Evolutionary conservation across 345 rosid genomes (phyloP).

Genomic region (Populus tremula): DNA sequence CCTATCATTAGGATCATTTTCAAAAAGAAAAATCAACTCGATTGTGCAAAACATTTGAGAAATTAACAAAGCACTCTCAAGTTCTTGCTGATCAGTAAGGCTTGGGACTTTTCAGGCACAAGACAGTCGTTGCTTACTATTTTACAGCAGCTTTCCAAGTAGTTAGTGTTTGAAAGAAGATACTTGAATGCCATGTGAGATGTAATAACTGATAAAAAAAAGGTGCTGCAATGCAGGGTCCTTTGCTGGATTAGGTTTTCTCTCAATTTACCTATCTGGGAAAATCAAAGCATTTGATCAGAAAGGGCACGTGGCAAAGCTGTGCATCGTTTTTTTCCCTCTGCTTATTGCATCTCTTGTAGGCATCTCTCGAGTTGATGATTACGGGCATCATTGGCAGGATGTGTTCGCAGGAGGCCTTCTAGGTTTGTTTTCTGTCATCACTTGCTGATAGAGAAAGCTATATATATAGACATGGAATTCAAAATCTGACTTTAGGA

Average conservation of each 20-base stretch:
- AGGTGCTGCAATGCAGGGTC: slow-evolving; percentile 52
- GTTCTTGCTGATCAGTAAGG: neutral
- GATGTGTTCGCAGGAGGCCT: slow-evolving; percentile 80
- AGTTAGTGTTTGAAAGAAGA: neutral
- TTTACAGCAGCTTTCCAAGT: neutral
- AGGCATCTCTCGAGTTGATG: slow-evolving; percentile 77
- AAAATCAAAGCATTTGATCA: slow-evolving; percentile 64
- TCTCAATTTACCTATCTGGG: slow-evolving; percentile 71
- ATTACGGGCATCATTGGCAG: slow-evolving; percentile 90
- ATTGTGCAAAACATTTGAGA: neutral
- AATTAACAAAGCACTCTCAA: neutral
- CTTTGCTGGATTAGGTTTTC: slow-evolving; percentile 73
- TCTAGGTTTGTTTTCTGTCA: slow-evolving; percentile 37
- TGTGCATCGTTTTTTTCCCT: slow-evolving; percentile 62
- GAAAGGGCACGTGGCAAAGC: slow-evolving; percentile 75
- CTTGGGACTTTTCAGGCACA: neutral
- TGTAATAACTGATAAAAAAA: neutral
- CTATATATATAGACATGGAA: too few species aligned
- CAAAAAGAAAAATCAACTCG: neutral
- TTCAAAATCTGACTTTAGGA: neutral
- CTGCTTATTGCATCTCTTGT: slow-evolving; percentile 68
- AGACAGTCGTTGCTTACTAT: neutral
- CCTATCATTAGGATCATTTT: neutral
- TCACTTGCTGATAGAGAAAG: neutral
- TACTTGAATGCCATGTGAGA: neutral